phyloP scores from a whole-genome alignment of 2,329 filamentous ascomycete genomes.

The Metarhizium robertsii region DNA sequence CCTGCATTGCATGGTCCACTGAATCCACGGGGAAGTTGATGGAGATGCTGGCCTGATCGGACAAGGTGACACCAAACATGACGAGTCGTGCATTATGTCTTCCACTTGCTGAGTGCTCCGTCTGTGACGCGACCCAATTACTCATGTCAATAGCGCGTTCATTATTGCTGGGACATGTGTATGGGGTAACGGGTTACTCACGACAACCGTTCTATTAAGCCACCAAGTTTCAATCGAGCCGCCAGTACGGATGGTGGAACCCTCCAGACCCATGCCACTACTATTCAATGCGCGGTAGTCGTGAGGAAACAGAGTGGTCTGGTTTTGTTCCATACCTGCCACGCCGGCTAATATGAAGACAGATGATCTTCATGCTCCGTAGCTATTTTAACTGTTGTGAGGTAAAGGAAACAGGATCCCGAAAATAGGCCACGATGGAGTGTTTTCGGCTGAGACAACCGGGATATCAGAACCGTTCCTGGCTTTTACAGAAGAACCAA shows the following conservation, averaged over 20 bases:
- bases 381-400: too few relatives aligned
- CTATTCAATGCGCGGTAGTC: neutral
- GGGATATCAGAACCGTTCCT: too few relatives aligned
- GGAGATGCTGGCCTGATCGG: neutral
- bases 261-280: neutral
- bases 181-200: neutral
- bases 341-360: too few relatives aligned
- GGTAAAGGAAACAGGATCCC: too few relatives aligned
- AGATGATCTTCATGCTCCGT: too few relatives aligned
- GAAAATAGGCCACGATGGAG: too few relatives aligned
- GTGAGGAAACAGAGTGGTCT: neutral
- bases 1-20: neutral
- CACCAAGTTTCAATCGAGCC: neutral
- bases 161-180: neutral
- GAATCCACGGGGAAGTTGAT: neutral
- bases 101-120: neutral
- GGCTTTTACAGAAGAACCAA: too few relatives aligned
- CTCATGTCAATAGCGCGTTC: too few relatives aligned
- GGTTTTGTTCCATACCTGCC: too few relatives aligned
- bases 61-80: neutral
- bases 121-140: too few relatives aligned
- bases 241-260: neutral
- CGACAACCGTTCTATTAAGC: neutral
- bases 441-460: too few relatives aligned
- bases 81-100: neutral